phyloP scores from a whole-genome alignment of 805 yeast genomes.

The Kuraishia borneana region DNA sequence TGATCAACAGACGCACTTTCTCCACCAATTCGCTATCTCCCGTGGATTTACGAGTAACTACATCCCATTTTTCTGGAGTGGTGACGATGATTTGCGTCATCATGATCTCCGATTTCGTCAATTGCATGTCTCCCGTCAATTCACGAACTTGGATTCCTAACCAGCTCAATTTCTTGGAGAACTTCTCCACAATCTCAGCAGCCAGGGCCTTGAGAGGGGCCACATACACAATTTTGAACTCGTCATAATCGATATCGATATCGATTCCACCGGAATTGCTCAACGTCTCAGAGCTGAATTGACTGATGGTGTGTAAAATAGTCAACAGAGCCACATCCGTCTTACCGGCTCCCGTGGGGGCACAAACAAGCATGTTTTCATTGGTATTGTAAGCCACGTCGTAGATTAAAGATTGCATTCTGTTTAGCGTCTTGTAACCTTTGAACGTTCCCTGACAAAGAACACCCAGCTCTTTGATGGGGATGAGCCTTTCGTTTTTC shows the following conservation, averaged over 20 bases:
- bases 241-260: slow-evolving; percentile 60
- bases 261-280: slow-evolving; percentile 6
- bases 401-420: slow-evolving; percentile 74
- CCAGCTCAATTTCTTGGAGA: slow-evolving; percentile 68
- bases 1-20: slow-evolving; percentile 75
- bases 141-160: slow-evolving; percentile 80
- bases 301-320: slow-evolving; percentile 46
- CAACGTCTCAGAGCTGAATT: slow-evolving; percentile 27
- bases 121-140: slow-evolving; percentile 92
- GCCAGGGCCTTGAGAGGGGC: slow-evolving; percentile 94
- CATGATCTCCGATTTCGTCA: slow-evolving; percentile 68
- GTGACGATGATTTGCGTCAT: slow-evolving; percentile 85
- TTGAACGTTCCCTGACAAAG: slow-evolving; percentile 79
- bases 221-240: slow-evolving; percentile 83
- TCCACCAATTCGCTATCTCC: slow-evolving; percentile 82
- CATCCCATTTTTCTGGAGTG: slow-evolving; percentile 97
- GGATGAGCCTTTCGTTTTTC: slow-evolving; percentile 36
- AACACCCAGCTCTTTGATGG: slow-evolving; percentile 55
- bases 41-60: slow-evolving; percentile 80
- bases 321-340: slow-evolving; percentile 93
- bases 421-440: slow-evolving; percentile 65
- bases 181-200: slow-evolving; percentile 92
- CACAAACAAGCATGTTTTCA: slow-evolving; percentile 73
- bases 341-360: slow-evolving; percentile 99
- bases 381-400: slow-evolving; percentile 67